Base-by-base conservation (phyloP, 2,329 filamentous ascomycete species). In the Colletotrichum coccodes region DNA sequence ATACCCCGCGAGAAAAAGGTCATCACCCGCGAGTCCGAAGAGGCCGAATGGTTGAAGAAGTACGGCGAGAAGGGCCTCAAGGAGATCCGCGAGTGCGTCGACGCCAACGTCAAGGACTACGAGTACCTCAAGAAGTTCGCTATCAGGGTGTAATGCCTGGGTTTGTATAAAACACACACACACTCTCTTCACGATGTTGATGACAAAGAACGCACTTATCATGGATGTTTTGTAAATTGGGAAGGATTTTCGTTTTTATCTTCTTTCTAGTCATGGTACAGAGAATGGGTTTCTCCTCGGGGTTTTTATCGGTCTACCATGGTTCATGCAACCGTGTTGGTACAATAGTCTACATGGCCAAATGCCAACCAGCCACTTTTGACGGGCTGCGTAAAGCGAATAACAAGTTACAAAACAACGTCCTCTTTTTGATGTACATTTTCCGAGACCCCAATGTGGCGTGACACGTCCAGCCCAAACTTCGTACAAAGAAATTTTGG, bases 41-140 rank as follows among this genome's bases (percentile, higher is more conserved):
- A 93, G 74, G 82, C 83, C 56, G 90, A 94, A 73, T 96, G 93
- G 93, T 83, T 81, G 34, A 83, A 90, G 72, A 94, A 94, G 80
- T 96, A 88, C 75, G 93, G 93, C 38, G 86, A 90, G 53, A 87
- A 94, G 75, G 92, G 85, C 14, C 90, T 91, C 64, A 90, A 89
- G 77, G 78, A 91, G 53, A 95, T 96, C 76, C 84, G 90, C 69
- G 84, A 90, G 73, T 91, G 87, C 14, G 93, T 95, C 42, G 86
- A 93, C 70, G 90, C 87, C 61, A 95, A 94, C 75, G 82, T 93
- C 54, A 84, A 86, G 58, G 87, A 94, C 77, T 96, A 96, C 78
- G 92, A 95, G 80, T 94, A 95, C 77, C 82, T 96, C 79, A 95
- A 92, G 86, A 86, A 89, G 75, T 96, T 94, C 80, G 90, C 90